A percentile compares a stretch with the other conserved stretches of the same genome.
These are phyloP conservation scores for Fomitopsis betulina DNA, from an alignment of 1,284 basidiomycete genomes.

Conservation along the genomic window DNA sequence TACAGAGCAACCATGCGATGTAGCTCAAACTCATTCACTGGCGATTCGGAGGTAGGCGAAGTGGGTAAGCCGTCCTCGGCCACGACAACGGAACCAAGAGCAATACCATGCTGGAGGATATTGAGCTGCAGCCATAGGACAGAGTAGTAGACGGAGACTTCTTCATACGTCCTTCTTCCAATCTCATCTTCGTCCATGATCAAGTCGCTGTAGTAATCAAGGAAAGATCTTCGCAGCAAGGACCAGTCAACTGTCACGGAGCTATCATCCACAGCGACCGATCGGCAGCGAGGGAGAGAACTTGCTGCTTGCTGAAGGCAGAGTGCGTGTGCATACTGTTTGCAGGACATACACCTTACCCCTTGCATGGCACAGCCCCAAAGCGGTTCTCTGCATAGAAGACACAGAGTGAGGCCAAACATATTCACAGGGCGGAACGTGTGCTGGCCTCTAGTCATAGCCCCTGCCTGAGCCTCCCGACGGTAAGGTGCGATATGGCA, in stretches of 20 bases:
- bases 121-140: constrained; percentile 64
- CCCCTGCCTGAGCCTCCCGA: constrained; percentile 22
- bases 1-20: constrained; percentile 49
- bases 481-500: constrained; percentile 40
- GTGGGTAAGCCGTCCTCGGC: constrained; percentile 30
- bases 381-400: constrained; percentile 59
- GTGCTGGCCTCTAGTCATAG: constrained; percentile 36
- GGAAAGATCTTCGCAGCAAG: constrained; percentile 49
- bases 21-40: constrained; percentile 53
- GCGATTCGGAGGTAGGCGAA: constrained; percentile 24
- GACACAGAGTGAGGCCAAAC: constrained; percentile 69
- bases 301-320: constrained; percentile 37
- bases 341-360: constrained; percentile 58
- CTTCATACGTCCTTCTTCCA: constrained; percentile 52
- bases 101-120: constrained; percentile 60
- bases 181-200: constrained; percentile 41
- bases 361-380: constrained; percentile 70
- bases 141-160: constrained; percentile 55
- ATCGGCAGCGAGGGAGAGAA: constrained; percentile 35
- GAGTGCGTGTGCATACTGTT: constrained; percentile 52
- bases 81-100: constrained; percentile 55
- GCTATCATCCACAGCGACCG: constrained; percentile 34
- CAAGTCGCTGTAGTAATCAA: constrained; percentile 45
- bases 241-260: constrained; percentile 49
- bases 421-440: constrained; percentile 55